Percentiles rank a stretch among this genome's conserved stretches.
These are phyloP conservation scores for Zelonia costaricensis DNA, from an alignment of 208 protist species.

Conservation along the genomic window DNA sequence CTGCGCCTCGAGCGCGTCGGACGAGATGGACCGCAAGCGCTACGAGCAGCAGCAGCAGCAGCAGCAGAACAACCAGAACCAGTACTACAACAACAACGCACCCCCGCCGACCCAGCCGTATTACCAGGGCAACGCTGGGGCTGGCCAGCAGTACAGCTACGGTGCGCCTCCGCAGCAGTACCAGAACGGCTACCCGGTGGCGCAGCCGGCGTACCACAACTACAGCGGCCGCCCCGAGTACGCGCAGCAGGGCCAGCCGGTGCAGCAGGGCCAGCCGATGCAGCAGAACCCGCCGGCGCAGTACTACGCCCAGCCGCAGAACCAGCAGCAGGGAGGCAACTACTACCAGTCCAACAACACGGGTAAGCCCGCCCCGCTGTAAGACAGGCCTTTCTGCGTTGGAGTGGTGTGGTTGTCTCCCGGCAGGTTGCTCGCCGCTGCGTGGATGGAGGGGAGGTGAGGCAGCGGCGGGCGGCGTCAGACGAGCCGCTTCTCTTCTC, in stretches of 20 bases:
- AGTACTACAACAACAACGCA: not conserved
- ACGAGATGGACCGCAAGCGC: constrained; percentile 1
- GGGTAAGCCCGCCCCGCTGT: not conserved
- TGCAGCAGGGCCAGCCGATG: not conserved
- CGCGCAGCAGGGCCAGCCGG: not conserved
- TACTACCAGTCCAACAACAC: not conserved
- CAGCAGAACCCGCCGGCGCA: not conserved
- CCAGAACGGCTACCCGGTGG: constrained; percentile 10
- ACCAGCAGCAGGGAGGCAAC: not conserved
- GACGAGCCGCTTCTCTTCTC: no score
- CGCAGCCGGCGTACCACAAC: constrained; percentile 33
- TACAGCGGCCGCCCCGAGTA: constrained; percentile 17
- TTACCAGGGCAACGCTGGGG: constrained; percentile 1
- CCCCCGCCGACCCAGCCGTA: not conserved
- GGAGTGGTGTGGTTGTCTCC: no score
- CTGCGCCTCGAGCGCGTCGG: constrained; percentile 2
- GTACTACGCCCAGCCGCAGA: constrained; percentile 4
- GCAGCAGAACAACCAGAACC: constrained; percentile 9
- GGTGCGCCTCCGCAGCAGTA: constrained; percentile 23
- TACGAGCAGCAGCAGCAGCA: constrained; percentile 10
- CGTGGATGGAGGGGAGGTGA: no score
- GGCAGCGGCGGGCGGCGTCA: no score
- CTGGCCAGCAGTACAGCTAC: constrained; percentile 8
- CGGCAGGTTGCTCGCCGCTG: no score
- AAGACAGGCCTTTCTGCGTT: no score